Base-by-base conservation (phyloP, 257 asterid genomes). In the Coffea eugenioides region DNA sequence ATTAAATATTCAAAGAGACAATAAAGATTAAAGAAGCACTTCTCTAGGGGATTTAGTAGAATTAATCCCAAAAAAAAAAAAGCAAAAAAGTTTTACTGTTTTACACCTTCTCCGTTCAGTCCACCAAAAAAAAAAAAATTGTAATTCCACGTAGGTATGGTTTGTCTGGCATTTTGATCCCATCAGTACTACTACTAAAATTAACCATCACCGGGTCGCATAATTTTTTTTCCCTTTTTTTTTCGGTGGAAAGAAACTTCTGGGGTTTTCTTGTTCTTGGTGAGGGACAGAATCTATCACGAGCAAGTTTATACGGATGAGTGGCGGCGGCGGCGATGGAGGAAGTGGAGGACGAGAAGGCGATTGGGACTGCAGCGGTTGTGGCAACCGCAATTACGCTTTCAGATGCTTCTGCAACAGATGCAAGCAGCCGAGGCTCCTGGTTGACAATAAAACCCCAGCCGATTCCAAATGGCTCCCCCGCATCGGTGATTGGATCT, bases 401-500 rank as follows among this genome's bases (percentile, higher is more conserved):
- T 92, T 92, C 84, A 87, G 97, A 87, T 86, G 93, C 83, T 91
- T 92, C 84, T 94, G 97, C 84, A 94, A 92, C 78, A 88, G 95
- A 71, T 92, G 97, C 85, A 94, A 92, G 85, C 97, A 92, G 86
- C 97, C 98, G 31, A 97, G 97, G 41, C 90, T 92, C 57, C 92
- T 94, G 74, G 98, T 92, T 25, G 97, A 92, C 85, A 81, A 80
- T 85, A 88, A 84, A 77, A 92, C 97, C 74, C 97, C 97, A 16
- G 86, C 91, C 75, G 92, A 92, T 87, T 92, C 97, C 79, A 94
- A 92, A 83, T 92, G 98, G 97, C 92, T 91, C 78, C 98, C 98
- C 43, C 95, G 98, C 52, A 89, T 94, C 74, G 98, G 98, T 77
- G 98, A 94, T 86, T 94, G 98, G 97, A 92, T 94, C 89, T 94